Base-by-base conservation (phyloP, 192 early-diverging fungal species). In the Helicostylum pulchrum region DNA sequence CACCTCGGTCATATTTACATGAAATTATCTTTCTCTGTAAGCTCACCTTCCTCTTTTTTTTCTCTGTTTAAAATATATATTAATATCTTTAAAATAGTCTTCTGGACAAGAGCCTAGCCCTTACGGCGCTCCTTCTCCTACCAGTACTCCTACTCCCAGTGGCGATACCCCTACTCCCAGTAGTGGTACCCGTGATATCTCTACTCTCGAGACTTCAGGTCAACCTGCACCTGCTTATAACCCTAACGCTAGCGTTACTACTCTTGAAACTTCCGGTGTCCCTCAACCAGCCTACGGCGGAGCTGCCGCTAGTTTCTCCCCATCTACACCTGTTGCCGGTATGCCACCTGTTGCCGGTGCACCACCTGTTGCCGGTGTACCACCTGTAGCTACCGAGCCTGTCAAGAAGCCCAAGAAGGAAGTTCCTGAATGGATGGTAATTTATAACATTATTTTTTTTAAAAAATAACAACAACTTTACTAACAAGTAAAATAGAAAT, bases 381-480 rank as follows among this genome's bases (percentile, higher is more conserved):
- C 54, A 2, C 53, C 53, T 30, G 53, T 53, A 26, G 42, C 44
- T 26, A 26, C 44, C 15, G 45, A 23, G 3, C 31, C 30, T 30
- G 14, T 12, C 32, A 21, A 11, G 7, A 49, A 49, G 31, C 26
- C 47, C 34, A 62, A 62, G 10, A 62, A 62, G 30, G 48, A 51
- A n/a, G 15, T 65, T 7, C 69, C 68, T 42, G 68, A 70, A 26
- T 70, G 73, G 67, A 66, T 66, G 73, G 68, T 75, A 69, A 45
- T 48, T 1, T 7, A 17, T 20, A 39, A 39, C 0, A 39, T 39
- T 39, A 3, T 39, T 39, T 39, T 39, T 39, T 39, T 3, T 15
- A 36, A 7, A 32, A 31, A 34, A 32, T 31, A 34, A 34, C n/a
- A n/a, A n/a, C n/a, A 17, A 7, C 7, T 19, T 21, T 30, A 53